Conservation (phyloP, 139 green algal genomes). For the Coelastrella sp. region DNA sequence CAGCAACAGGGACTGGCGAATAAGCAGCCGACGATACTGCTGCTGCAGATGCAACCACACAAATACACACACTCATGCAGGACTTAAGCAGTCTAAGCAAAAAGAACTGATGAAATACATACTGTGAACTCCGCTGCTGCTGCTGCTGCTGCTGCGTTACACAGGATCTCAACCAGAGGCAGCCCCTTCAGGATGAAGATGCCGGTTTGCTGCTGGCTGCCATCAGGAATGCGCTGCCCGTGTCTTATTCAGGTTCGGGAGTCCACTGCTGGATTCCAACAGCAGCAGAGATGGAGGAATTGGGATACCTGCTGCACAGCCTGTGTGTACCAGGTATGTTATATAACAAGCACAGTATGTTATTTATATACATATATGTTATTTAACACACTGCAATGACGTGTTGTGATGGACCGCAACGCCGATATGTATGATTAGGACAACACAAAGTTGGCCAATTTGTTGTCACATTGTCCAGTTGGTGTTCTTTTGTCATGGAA, state of each 20-base stretch:
- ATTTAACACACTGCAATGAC: background rate
- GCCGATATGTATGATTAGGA: no score
- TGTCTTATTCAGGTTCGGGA: conserved; percentile 11
- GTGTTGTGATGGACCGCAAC: no score
- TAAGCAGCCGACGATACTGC: background rate
- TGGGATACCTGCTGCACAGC: conserved; percentile 51
- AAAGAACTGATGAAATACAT: background rate
- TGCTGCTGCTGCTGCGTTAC: background rate
- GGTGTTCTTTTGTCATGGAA: background rate
- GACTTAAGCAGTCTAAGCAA: background rate
- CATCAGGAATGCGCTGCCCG: conserved; percentile 51
- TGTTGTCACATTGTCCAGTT: background rate
- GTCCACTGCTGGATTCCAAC: conserved; percentile 48
- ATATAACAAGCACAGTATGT: background rate
- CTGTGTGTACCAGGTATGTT: conserved; percentile 8
- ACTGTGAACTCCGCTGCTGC: background rate
- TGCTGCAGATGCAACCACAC: background rate
- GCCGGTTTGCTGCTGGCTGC: conserved; percentile 50
- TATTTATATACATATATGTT: background rate
- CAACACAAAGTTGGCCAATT: no score
- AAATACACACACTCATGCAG: no score
- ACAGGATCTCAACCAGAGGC: background rate
- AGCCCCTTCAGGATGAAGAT: conserved; percentile 4
- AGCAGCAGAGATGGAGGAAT: conserved; percentile 51
- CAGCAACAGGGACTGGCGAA: background rate